Evolutionary conservation across 2,329 filamentous ascomycete species (phyloP).

Genomic region (Hypomyces rosellus): DNA sequence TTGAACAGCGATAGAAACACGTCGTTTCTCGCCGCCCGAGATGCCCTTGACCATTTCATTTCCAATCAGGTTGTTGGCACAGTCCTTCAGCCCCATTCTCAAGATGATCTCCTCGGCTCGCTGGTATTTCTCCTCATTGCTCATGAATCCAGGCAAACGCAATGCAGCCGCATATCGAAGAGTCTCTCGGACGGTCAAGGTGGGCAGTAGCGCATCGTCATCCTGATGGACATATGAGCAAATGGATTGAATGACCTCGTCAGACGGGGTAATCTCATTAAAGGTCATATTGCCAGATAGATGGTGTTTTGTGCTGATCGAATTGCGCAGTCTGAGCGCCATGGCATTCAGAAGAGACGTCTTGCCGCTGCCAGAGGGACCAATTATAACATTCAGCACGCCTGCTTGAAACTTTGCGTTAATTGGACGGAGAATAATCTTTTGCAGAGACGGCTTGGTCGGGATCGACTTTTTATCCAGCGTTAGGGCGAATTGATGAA

Average conservation of each 20-base stretch:
- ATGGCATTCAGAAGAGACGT: constrained; percentile 69
- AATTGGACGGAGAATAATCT: constrained; percentile 61
- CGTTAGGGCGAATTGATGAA: constrained; percentile 57
- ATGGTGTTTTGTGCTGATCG: constrained; percentile 55
- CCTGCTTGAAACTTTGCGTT: constrained; percentile 62
- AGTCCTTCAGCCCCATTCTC: constrained; percentile 73
- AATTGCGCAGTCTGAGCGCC: constrained; percentile 60
- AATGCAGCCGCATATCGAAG: constrained; percentile 65
- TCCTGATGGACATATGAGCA: constrained; percentile 75
- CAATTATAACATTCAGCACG: constrained; percentile 70
- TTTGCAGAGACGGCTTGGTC: constrained; percentile 46
- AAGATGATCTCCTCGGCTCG: constrained; percentile 65
- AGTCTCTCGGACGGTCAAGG: constrained; percentile 69
- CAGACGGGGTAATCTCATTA: constrained; percentile 61
- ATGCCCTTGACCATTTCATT: constrained; percentile 70
- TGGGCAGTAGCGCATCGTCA: constrained; percentile 67
- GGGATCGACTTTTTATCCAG: constrained; percentile 54
- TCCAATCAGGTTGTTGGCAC: constrained; percentile 67
- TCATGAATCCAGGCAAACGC: constrained; percentile 65
- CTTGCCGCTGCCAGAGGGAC: constrained; percentile 70
- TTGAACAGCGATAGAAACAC: constrained; percentile 72
- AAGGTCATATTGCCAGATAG: constrained; percentile 59
- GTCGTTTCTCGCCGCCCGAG: constrained; percentile 70
- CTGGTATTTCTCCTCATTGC: constrained; percentile 56
- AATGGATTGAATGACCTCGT: constrained; percentile 62